Base-by-base conservation (phyloP, 2,329 filamentous ascomycete species). In the Talaromyces sp. region DNA sequence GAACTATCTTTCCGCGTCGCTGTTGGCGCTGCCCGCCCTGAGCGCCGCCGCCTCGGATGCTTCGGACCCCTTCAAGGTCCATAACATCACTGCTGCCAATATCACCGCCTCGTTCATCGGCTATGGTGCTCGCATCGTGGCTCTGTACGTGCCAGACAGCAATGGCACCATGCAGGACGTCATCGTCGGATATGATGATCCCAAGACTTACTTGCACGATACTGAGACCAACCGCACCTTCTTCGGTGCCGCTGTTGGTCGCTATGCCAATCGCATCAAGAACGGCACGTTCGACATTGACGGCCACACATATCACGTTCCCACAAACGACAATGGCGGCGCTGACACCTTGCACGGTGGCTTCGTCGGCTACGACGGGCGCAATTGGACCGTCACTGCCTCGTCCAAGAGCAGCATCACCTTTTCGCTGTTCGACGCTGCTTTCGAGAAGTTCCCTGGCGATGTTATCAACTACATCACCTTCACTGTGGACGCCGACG, bases 241-340 rank as follows among this genome's bases (percentile, higher is more conserved):
- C 69, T 80, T 79, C 62, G 79, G 79, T 19, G 69, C 79, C 2
- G 69, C 79, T 6, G 79, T 81, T 14, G 81, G 81, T 59, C 77
- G 80, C 54, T 83, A 83, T 70, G 81, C 80, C 60, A 83, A 83
- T 66, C 78, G 81, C 43, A 83, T 83, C 70, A 82, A 79, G 73
- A 84, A 84, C 61, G 80, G 80, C 56, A 83, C 81, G 3, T 84
- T 84, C 69, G 74, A 74, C 24, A 72, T 84, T 60, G 77, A 81
- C 57, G 77, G 75, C 21, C 65, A 72, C 19, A 74, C 70, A 3
- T 83, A 79, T 62, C 72, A 83, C 29, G 76, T 82, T 32, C 75
- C 79, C 0, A 72, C 75, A 53, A 84, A 83, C 64, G 82, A 84
- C 65, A 73, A 83, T 52, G 71, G 66, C 41, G 80, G 81, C n/a